Percentiles rank a stretch among this genome's conserved stretches.
phyloP scores from a whole-genome alignment of 2,329 filamentous ascomycete species.

The Fusarium duplospermum region DNA sequence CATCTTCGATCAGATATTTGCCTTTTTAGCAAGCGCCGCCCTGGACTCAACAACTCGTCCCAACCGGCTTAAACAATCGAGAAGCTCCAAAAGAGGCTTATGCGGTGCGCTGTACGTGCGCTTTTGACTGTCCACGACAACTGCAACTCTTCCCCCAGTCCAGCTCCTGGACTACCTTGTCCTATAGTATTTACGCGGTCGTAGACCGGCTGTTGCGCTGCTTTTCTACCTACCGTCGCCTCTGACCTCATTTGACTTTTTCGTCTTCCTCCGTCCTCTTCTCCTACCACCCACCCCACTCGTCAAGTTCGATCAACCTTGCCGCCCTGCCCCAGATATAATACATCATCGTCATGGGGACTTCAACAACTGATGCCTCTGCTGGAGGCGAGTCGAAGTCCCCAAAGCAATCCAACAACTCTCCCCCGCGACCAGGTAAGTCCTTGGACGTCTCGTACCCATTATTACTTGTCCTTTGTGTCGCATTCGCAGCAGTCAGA shows the following conservation, averaged over 20 bases:
- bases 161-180: constrained; percentile 32
- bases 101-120: constrained; percentile 28
- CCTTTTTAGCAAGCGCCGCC: constrained; percentile 11
- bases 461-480: constrained; percentile 17
- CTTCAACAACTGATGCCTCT: constrained; percentile 55
- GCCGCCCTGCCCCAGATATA: constrained; percentile 49
- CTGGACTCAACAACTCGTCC: constrained; percentile 7
- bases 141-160: constrained; percentile 37
- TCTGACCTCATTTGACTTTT: constrained; percentile 57
- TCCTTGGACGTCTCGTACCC: constrained; percentile 16
- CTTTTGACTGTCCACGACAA: constrained; percentile 36
- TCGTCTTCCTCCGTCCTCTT: constrained; percentile 42
- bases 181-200: constrained; percentile 35
- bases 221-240: constrained; percentile 44
- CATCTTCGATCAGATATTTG: constrained; percentile 5
- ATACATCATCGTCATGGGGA: constrained; percentile 63
- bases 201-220: constrained; percentile 34
- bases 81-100: constrained; percentile 6
- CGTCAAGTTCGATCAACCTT: constrained; percentile 44
- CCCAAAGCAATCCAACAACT: constrained; percentile 59
- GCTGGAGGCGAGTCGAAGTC: constrained; percentile 60
- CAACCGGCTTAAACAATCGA: constrained; percentile 5
- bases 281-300: constrained; percentile 46
- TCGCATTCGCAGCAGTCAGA: neutral
- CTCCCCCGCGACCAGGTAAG: constrained; percentile 59